Evolutionary conservation across 345 rosid genomes (phyloP).

Genomic region (Heritiera littoralis): DNA sequence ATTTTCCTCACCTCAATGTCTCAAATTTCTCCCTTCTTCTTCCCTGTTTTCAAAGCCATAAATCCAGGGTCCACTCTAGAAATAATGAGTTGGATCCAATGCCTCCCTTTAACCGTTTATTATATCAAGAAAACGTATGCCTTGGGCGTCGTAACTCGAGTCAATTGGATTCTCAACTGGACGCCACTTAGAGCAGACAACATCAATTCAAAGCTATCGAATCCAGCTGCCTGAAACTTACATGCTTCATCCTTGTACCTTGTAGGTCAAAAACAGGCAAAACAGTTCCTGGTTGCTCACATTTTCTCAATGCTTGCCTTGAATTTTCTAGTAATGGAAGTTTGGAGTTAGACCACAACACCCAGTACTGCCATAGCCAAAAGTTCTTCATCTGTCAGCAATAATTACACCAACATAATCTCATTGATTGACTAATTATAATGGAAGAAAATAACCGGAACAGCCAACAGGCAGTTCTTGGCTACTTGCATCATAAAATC

Average conservation of each 20-base stretch:
- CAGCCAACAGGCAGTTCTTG: conserved; percentile 6
- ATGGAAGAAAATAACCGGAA: background rate
- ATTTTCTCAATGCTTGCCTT: conserved; percentile 10
- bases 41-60: background rate
- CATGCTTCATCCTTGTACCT: background rate
- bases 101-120: background rate
- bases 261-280: background rate
- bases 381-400: background rate
- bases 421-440: background rate
- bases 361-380: background rate
- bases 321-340: background rate
- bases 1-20: background rate
- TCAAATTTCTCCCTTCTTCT: background rate
- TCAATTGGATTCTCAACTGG: conserved; percentile 3
- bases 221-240: conserved; percentile 19
- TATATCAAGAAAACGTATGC: background rate
- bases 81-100: background rate
- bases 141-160: background rate
- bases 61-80: background rate
- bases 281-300: background rate
- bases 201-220: background rate
- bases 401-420: background rate
- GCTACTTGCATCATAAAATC: background rate
- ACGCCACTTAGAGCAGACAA: background rate
- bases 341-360: background rate